Evolutionary conservation across 768 basidiomycete species (phyloP), one percentile per base, ranked within the genome.

Genomic region (Russula olivacea): DNA sequence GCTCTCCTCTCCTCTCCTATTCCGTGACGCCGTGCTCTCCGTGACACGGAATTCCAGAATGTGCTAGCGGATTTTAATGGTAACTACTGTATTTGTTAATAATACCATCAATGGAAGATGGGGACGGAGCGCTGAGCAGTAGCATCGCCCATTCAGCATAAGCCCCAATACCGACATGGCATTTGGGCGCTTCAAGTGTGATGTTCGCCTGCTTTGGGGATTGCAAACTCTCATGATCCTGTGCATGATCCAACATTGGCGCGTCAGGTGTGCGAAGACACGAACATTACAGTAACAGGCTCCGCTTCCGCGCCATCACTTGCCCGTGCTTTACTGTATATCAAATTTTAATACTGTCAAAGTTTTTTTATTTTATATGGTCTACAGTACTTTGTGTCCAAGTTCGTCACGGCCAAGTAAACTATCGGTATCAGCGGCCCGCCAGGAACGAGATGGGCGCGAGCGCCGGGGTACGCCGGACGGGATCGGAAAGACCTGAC

Each of bases 21-120:
- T 53, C 43, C 52, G 52, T 23, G 34, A 34, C 32, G 32, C 8
- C 32, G 32, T 32, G 32, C 9, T 30, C 30, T 32, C 21, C 50
- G n/a, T 38, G 59, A 53, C 51, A 19, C 23, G 21, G 50, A 61
- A 54, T 61, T 61, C 59, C 59, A 54, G 43, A 61, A 60, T 43
- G n/a, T 36, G 32, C 17, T 21, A 45, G 43, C 19, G n/a, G 43
- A 45, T 40, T 45, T n/a, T 48, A 30, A 5, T 2, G 38, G 14
- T 15, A 15, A 38, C 5, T 38, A 38, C 14, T 38, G 38, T 38
- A 59, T 54, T 53, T 55, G 25, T 21, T 54, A 36, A 36, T 21
- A 12, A 21, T 11, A 21, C 34, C 21, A 11, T 14, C 21, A 8
- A 38, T 38, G 38, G 38, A 34, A 15, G 38, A 38, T 23, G 53